Conservation (phyloP, 2,329 filamentous ascomycete species). For the Pseudogymnoascus sp. region DNA sequence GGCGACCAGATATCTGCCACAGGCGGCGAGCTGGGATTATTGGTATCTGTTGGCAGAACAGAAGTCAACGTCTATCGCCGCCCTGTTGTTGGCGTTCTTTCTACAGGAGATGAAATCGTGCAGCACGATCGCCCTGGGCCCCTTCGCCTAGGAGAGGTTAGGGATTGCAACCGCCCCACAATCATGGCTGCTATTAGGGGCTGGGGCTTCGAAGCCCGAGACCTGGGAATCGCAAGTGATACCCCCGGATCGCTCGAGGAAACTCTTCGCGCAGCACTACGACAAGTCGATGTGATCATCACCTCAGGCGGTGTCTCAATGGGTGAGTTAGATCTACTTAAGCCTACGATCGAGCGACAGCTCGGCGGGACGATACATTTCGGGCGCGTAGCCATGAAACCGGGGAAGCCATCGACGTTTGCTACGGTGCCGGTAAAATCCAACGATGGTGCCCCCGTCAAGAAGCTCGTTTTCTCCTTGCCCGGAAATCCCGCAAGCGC, state of each 20-base stretch:
- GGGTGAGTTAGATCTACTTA: constrained; percentile 94
- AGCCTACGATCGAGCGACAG: constrained; percentile 85
- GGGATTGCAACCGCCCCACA: constrained; percentile 87
- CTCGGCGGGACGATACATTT: constrained; percentile 94
- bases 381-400: constrained; percentile 94
- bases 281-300: constrained; percentile 70
- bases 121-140: constrained; percentile 55
- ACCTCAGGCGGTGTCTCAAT: constrained; percentile 94
- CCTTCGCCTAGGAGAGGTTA: constrained; percentile 72
- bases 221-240: constrained; percentile 79
- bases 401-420: constrained; percentile 95
- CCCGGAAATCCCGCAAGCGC: constrained; percentile 93
- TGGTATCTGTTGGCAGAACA: constrained; percentile 73
- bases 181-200: constrained; percentile 68
- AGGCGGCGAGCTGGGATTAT: constrained; percentile 82
- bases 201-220: constrained; percentile 69
- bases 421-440: constrained; percentile 70
- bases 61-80: constrained; percentile 65
- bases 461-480: constrained; percentile 75
- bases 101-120: constrained; percentile 91
- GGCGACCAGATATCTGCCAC: constrained; percentile 79
- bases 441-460: constrained; percentile 46
- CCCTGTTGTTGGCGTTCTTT: constrained; percentile 77
- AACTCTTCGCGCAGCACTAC: constrained; percentile 65
- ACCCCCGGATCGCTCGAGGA: constrained; percentile 66